Evolutionary conservation across 2,329 filamentous ascomycete species (phyloP).

Genomic region (Emydomyces testavorans): DNA sequence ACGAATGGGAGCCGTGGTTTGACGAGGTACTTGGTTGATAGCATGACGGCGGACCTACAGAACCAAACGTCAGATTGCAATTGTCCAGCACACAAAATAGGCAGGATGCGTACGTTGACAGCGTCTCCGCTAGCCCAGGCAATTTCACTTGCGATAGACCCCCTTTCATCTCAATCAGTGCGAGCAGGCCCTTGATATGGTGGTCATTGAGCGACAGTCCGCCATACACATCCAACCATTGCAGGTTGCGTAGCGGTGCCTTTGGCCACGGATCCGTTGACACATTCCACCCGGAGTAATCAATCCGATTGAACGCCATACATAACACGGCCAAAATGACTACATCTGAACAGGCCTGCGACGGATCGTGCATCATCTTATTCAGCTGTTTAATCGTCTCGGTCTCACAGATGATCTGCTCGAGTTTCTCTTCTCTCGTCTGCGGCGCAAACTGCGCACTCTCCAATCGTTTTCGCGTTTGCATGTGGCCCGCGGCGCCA

Average conservation of each 20-base stretch:
- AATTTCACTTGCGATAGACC: slow-evolving; percentile 29
- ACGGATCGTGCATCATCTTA: slow-evolving; percentile 19
- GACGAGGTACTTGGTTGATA: slow-evolving; percentile 20
- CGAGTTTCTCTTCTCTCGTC: slow-evolving; percentile 16
- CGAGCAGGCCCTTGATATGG: slow-evolving; percentile 21
- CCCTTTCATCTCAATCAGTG: slow-evolving; percentile 27
- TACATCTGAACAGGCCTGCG: slow-evolving; percentile 20
- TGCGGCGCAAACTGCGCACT: slow-evolving; percentile 13
- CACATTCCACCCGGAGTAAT: slow-evolving; percentile 16
- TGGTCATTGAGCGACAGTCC: slow-evolving; percentile 20
- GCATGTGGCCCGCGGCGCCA: slow-evolving; percentile 17
- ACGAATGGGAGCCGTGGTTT: slow-evolving; percentile 20
- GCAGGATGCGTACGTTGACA: slow-evolving; percentile 28
- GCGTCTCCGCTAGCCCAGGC: slow-evolving; percentile 28
- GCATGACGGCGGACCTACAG: slow-evolving; percentile 19
- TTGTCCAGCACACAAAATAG: not conserved
- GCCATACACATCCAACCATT: slow-evolving; percentile 22
- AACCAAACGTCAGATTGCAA: not conserved
- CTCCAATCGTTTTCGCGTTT: slow-evolving; percentile 16
- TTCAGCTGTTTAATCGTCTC: slow-evolving; percentile 23
- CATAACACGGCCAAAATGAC: slow-evolving; percentile 22
- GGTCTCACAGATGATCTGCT: slow-evolving; percentile 17
- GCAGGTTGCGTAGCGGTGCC: slow-evolving; percentile 20
- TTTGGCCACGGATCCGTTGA: slow-evolving; percentile 19
- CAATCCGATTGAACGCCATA: slow-evolving; percentile 22